These are phyloP conservation scores for Kodamaea neixiangensis DNA, from an alignment of 805 yeast species.

Conservation along the genomic window DNA sequence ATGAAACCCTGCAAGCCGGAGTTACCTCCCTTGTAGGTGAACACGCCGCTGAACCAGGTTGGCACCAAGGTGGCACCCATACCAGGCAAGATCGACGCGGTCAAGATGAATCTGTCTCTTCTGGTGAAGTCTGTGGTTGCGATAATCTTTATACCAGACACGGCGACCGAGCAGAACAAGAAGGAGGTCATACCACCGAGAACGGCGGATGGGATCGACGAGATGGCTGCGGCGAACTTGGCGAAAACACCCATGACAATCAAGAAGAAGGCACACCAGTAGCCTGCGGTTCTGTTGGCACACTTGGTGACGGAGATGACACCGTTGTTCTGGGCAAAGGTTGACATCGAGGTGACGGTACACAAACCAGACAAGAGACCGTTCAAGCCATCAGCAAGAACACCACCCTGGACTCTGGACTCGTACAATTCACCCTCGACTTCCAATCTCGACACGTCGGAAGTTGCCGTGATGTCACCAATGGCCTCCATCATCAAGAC, in stretches of 20 bases:
- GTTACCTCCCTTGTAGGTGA: constrained; percentile 68
- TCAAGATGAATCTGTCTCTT: constrained; percentile 71
- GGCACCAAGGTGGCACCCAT: constrained; percentile 67
- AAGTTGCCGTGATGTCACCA: constrained; percentile 93
- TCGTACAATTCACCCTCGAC: constrained; percentile 83
- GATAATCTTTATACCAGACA: constrained; percentile 70
- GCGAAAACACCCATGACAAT: constrained; percentile 85
- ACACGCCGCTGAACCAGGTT: constrained; percentile 62
- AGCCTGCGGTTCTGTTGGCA: constrained; percentile 81
- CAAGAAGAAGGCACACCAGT: constrained; percentile 78
- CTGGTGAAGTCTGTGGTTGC: constrained; percentile 63
- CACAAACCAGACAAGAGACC: constrained; percentile 74
- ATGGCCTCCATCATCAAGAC: constrained; percentile 90
- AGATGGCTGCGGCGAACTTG: constrained; percentile 52
- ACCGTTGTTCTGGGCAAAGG: constrained; percentile 95
- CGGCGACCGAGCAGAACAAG: constrained; percentile 73
- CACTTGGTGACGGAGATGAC: constrained; percentile 90
- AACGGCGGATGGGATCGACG: constrained; percentile 69
- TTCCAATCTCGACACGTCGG: constrained; percentile 83
- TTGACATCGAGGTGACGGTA: constrained; percentile 87
- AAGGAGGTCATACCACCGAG: constrained; percentile 89
- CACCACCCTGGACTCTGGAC: constrained; percentile 89
- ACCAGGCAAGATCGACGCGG: constrained; percentile 66
- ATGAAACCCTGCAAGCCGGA: constrained; percentile 57
- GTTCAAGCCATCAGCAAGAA: constrained; percentile 83